Conservation (phyloP, 345 rosid genomes). For the Cardamine occulta region DNA sequence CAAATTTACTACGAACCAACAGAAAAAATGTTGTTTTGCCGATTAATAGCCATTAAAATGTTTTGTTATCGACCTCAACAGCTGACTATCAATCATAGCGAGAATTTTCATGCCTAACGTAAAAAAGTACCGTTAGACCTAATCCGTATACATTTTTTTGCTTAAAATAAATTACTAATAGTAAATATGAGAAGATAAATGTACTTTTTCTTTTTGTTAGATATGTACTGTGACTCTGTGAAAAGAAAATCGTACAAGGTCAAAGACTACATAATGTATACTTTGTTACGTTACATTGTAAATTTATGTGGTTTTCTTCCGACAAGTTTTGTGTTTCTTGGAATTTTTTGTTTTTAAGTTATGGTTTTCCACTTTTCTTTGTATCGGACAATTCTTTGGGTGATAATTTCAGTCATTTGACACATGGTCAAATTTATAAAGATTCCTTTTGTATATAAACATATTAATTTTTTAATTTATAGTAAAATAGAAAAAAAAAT, state of each 20-base stretch:
- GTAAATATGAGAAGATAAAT: neutral
- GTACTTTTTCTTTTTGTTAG: neutral
- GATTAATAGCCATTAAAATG: conserved; percentile 7
- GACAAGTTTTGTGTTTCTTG: neutral
- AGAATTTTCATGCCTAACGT: conserved; percentile 14
- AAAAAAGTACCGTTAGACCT: neutral
- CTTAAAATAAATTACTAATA: neutral
- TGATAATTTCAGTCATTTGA: neutral
- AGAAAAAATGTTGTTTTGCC: neutral
- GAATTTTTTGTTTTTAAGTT: neutral
- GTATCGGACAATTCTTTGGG: neutral
- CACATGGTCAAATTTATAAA: neutral
- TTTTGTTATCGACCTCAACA: conserved; percentile 16
- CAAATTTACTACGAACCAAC: neutral
- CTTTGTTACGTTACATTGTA: neutral
- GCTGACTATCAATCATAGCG: neutral
- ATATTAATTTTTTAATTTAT: neutral
- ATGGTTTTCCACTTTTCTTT: neutral
- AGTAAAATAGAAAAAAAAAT: neutral
- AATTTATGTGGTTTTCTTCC: neutral
- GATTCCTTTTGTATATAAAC: neutral
- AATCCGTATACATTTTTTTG: neutral
- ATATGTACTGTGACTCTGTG: neutral
- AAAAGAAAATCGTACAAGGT: neutral
- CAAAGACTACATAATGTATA: neutral